Evolutionary conservation across 768 basidiomycete genomes (phyloP).

Genomic region (Mycena metata): DNA sequence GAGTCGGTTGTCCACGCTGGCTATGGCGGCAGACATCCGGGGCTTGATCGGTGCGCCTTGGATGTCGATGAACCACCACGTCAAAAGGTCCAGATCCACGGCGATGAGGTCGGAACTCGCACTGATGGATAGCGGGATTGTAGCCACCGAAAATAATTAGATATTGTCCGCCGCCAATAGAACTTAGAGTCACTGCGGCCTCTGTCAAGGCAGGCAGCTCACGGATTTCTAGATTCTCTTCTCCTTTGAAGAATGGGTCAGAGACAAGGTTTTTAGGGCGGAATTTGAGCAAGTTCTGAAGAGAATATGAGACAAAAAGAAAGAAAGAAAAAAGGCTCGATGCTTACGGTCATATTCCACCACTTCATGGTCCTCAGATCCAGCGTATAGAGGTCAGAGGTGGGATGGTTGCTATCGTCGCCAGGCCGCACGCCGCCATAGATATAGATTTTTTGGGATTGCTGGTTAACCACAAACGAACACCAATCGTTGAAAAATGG

Average conservation of each 20-base stretch:
- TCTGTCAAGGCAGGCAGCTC: slow-evolving; percentile 39
- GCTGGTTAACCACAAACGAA: slow-evolving; percentile 33
- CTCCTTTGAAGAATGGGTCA: slow-evolving; percentile 37
- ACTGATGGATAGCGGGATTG: neutral
- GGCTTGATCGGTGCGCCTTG: slow-evolving; percentile 4
- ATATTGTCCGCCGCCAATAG: slow-evolving; percentile 36
- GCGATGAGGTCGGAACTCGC: slow-evolving; percentile 18
- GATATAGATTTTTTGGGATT: slow-evolving; percentile 35
- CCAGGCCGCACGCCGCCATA: slow-evolving; percentile 42
- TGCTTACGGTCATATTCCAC: slow-evolving; percentile 43
- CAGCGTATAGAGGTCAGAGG: slow-evolving; percentile 43
- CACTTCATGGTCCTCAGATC: slow-evolving; percentile 41
- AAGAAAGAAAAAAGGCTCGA: neutral
- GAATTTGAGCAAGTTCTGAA: slow-evolving; percentile 15
- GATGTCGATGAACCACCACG: slow-evolving; percentile 25
- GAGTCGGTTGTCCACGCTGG: slow-evolving; percentile 38
- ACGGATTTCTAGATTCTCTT: neutral
- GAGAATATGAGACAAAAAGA: neutral
- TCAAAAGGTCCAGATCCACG: slow-evolving; percentile 5
- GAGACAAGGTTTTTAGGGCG: slow-evolving; percentile 15
- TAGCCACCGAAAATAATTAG: slow-evolving; percentile 49
- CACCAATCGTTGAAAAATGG: slow-evolving; percentile 44
- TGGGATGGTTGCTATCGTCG: slow-evolving; percentile 23
- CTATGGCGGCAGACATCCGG: slow-evolving; percentile 38
- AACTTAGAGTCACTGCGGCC: slow-evolving; percentile 38